Conservation (phyloP, 78 protist genomes). For the Cyanophora paradoxa region DNA sequence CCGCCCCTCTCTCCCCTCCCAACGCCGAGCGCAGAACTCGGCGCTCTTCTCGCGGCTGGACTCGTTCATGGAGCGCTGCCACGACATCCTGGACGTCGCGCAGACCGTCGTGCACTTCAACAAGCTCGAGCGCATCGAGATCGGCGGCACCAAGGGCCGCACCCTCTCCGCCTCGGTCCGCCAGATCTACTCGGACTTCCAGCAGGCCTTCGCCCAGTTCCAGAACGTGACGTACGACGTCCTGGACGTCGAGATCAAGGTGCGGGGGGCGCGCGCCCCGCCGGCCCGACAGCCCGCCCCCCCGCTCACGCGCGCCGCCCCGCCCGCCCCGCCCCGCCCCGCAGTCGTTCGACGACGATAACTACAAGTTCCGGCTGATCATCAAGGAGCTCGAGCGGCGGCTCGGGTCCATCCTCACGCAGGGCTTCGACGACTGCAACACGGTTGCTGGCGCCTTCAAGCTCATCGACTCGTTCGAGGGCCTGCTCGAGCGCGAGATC, state of each 20-base stretch:
- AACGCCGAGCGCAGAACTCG: too few relatives aligned
- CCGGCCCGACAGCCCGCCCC: not conserved
- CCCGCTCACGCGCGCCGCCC: constrained; percentile 2
- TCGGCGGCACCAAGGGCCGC: constrained; percentile 57
- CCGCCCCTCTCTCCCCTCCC: too few relatives aligned
- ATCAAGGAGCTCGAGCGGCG: constrained; percentile 12
- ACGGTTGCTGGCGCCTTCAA: constrained; percentile 43
- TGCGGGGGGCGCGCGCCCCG: not conserved
- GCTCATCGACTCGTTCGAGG: constrained; percentile 58
- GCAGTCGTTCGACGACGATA: constrained; percentile 6
- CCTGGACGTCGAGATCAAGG: constrained; percentile 17
- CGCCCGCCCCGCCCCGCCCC: not conserved
- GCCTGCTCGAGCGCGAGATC: constrained; percentile 40
- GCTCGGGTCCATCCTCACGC: constrained; percentile 6
- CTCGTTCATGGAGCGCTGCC: constrained; percentile 42
- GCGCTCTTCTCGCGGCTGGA: constrained; percentile 48
- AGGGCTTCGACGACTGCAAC: constrained; percentile 38
- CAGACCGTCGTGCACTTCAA: constrained; percentile 28
- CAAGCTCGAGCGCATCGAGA: constrained; percentile 48
- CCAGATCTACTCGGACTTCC: constrained; percentile 23
- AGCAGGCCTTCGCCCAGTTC: not conserved
- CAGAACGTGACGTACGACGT: constrained; percentile 2
- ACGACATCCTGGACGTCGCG: constrained; percentile 40
- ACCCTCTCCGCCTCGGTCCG: constrained; percentile 1
- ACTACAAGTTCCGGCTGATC: not conserved